A percentile compares a stretch with the other conserved stretches of the same genome.
Conservation (phyloP, 306 rosid species). For the Oxytropis ochrocephala region DNA sequence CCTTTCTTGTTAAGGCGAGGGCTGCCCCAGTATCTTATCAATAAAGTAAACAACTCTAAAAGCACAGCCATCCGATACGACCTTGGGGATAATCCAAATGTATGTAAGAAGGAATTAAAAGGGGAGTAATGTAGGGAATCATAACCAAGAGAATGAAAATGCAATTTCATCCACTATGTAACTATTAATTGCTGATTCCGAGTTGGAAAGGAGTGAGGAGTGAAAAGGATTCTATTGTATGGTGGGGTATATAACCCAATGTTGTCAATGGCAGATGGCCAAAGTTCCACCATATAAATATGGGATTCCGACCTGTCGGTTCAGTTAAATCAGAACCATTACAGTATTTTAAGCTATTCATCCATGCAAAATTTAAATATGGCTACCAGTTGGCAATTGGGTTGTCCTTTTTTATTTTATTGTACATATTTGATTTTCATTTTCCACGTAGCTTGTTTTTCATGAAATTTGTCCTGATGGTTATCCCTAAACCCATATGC, state of each 20-base stretch:
- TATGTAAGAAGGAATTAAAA: neutral
- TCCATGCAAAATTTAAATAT: neutral
- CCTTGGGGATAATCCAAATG: neutral
- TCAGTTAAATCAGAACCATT: neutral
- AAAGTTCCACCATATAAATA: too few species aligned
- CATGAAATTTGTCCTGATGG: neutral
- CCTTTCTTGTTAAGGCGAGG: neutral
- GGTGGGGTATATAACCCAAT: neutral
- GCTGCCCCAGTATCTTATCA: neutral
- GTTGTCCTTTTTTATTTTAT: neutral
- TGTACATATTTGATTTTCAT: neutral
- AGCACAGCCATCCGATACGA: neutral
- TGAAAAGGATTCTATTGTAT: neutral
- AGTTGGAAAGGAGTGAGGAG: neutral
- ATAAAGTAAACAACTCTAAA: neutral
- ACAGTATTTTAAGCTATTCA: neutral
- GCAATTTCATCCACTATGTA: neutral
- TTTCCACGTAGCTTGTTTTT: neutral
- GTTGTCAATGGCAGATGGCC: neutral
- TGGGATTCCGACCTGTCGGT: neutral
- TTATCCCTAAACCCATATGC: neutral
- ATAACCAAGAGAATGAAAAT: neutral
- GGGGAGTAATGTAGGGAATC: neutral
- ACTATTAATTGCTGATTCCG: neutral
- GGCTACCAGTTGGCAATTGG: neutral